Conservation (phyloP, 108 stramenopile species). For the Skeletonema potamos region DNA sequence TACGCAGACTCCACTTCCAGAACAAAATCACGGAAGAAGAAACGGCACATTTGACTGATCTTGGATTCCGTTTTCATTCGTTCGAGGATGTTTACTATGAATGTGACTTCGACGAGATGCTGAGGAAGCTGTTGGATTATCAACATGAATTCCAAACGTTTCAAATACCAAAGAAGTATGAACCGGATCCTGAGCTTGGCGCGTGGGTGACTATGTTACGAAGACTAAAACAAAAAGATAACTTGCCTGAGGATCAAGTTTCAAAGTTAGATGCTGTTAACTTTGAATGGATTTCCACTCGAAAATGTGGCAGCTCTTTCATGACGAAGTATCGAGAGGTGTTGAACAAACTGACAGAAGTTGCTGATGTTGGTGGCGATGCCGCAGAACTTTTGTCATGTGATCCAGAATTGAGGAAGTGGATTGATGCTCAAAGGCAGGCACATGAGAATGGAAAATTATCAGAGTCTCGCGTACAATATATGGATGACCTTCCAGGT, state of each 20-base stretch:
- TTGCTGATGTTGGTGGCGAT: constrained; percentile 26
- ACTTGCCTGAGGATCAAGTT: constrained; percentile 54
- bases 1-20: constrained; percentile 70
- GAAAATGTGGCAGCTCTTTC: constrained; percentile 78
- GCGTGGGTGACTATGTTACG: constrained; percentile 87
- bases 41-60: constrained; percentile 41
- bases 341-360: constrained; percentile 20
- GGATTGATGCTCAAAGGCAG: constrained; percentile 61
- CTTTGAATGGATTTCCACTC: constrained; percentile 71
- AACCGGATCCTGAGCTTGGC: constrained; percentile 75
- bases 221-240: constrained; percentile 43
- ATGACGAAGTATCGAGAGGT: constrained; percentile 69
- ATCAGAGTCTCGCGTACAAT: constrained; percentile 65
- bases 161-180: constrained; percentile 85
- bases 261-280: constrained; percentile 53
- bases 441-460: constrained; percentile 57
- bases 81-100: constrained; percentile 80
- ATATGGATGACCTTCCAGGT: constrained; percentile 60
- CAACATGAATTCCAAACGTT: constrained; percentile 51
- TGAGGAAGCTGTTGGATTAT: constrained; percentile 54
- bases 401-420: constrained; percentile 41
- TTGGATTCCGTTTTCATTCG: constrained; percentile 70
- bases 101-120: constrained; percentile 72
- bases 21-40: constrained; percentile 64
- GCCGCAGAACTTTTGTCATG: constrained; percentile 15